Percentiles rank a stretch among this genome's conserved stretches.
Conservation (phyloP, 495 filamentous ascomycete species). For the Daldinia loculata region DNA sequence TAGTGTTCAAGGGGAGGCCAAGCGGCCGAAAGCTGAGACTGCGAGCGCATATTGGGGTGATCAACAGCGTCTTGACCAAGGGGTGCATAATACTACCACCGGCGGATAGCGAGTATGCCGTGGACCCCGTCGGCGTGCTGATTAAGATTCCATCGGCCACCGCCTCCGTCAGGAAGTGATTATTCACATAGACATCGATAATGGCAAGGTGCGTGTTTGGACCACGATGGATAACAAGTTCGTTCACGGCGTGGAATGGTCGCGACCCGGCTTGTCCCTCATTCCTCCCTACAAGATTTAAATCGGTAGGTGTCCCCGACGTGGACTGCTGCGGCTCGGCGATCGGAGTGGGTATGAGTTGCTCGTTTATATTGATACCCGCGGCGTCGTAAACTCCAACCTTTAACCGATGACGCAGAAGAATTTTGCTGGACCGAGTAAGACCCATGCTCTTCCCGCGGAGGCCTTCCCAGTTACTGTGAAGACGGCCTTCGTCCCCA, state of each 20-base stretch:
- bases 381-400: conserved; percentile 77
- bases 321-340: conserved; percentile 53
- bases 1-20: conserved; percentile 84
- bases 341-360: conserved; percentile 55
- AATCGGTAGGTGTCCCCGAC: conserved; percentile 29
- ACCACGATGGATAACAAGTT: conserved; percentile 92
- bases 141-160: conserved; percentile 96
- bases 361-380: conserved; percentile 62
- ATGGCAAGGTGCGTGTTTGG: conserved; percentile 88
- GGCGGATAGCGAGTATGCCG: conserved; percentile 89
- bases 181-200: conserved; percentile 85
- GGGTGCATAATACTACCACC: conserved; percentile 97
- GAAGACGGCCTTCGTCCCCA: conserved; percentile 23
- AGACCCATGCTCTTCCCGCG: conserved; percentile 84
- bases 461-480: conserved; percentile 69
- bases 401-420: conserved; percentile 85
- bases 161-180: conserved; percentile 86
- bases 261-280: conserved; percentile 40
- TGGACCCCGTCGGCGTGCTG: conserved; percentile 91
- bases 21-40: conserved; percentile 91
- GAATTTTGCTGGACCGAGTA: conserved; percentile 74
- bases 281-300: not conserved
- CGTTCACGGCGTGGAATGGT: conserved; percentile 90
- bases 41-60: conserved; percentile 94
- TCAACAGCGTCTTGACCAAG: conserved; percentile 81